Evolutionary conservation across 1,139 yeast genomes (phyloP).

Genomic region (Nakaseomyces nivariensis): DNA sequence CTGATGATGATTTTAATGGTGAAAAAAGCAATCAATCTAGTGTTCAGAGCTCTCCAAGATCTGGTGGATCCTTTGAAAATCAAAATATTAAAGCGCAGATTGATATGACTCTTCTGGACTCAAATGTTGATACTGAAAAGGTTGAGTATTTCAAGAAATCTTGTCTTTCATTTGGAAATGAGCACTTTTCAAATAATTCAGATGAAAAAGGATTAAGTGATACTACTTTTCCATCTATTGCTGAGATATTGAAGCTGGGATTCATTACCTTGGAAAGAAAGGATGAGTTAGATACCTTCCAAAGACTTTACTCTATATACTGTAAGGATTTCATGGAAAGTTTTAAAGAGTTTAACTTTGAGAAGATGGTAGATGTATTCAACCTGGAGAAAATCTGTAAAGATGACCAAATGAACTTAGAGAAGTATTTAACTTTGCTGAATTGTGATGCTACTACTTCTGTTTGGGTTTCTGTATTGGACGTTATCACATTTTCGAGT

Average conservation of each 20-base stretch:
- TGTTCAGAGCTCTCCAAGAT: not conserved
- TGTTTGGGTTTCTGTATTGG: not conserved
- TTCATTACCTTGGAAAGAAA: not conserved
- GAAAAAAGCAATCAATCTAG: not conserved
- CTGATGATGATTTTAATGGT: not conserved
- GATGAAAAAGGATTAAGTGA: not conserved
- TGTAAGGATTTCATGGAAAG: not conserved
- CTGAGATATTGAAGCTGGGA: not conserved
- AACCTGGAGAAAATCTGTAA: not conserved
- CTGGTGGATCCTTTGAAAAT: not conserved
- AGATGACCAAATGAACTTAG: not conserved
- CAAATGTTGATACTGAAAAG: not conserved
- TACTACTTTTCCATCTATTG: not conserved
- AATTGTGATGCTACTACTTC: not conserved
- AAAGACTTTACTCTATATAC: not conserved
- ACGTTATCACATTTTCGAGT: not conserved
- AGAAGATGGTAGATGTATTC: slow-evolving; percentile 12
- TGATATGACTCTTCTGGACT: not conserved
- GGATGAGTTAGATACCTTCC: not conserved
- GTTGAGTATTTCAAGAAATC: not conserved
- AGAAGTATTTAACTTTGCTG: not conserved
- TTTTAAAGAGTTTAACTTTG: slow-evolving; percentile 58
- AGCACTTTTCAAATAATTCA: not conserved
- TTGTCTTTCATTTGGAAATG: not conserved
- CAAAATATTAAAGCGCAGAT: not conserved